A percentile compares a stretch with the other conserved stretches of the same genome.
These are phyloP conservation scores for Arthromyces matolae DNA, from an alignment of 768 basidiomycete genomes.

Conservation along the genomic window DNA sequence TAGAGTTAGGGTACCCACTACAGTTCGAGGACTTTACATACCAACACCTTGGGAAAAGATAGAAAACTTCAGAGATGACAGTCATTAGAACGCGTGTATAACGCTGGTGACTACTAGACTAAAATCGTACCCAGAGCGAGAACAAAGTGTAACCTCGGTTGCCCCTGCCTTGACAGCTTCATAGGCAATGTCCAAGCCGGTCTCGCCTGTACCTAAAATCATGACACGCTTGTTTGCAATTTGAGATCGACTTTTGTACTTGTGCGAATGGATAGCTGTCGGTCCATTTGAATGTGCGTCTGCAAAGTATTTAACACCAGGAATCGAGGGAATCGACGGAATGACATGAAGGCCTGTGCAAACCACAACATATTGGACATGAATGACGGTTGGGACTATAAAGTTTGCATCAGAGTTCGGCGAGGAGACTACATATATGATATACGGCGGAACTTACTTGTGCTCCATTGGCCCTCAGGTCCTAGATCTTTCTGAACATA, in stretches of 20 bases:
- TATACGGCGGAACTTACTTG: slow-evolving; percentile 21
- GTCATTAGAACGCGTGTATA: neutral
- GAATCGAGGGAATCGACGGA: slow-evolving; percentile 46
- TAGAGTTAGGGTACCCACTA: too few relatives aligned
- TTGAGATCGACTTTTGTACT: slow-evolving; percentile 47
- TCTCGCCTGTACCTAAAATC: slow-evolving; percentile 60
- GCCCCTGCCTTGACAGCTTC: slow-evolving; percentile 48
- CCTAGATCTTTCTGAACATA: slow-evolving; percentile 23
- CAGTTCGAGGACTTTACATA: slow-evolving; percentile 17
- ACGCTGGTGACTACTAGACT: neutral
- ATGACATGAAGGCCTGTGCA: slow-evolving; percentile 56
- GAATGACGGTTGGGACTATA: slow-evolving; percentile 26
- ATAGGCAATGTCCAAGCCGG: slow-evolving; percentile 58
- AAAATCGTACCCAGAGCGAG: slow-evolving; percentile 40
- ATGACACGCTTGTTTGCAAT: slow-evolving; percentile 44
- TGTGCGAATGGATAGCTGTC: slow-evolving; percentile 43
- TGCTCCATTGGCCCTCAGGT: slow-evolving; percentile 26
- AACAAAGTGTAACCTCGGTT: slow-evolving; percentile 49
- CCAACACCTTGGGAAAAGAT: slow-evolving; percentile 55
- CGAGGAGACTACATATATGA: too few relatives aligned
- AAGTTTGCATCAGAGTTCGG: neutral
- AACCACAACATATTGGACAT: slow-evolving; percentile 41
- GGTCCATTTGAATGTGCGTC: slow-evolving; percentile 21
- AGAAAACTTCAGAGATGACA: slow-evolving; percentile 36
- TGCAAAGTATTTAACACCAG: slow-evolving; percentile 42